A percentile compares a stretch with the other conserved stretches of the same genome.
These are phyloP conservation scores for Hyaloscypha hepaticicola DNA, from an alignment of 495 filamentous ascomycete genomes.

Conservation along the genomic window DNA sequence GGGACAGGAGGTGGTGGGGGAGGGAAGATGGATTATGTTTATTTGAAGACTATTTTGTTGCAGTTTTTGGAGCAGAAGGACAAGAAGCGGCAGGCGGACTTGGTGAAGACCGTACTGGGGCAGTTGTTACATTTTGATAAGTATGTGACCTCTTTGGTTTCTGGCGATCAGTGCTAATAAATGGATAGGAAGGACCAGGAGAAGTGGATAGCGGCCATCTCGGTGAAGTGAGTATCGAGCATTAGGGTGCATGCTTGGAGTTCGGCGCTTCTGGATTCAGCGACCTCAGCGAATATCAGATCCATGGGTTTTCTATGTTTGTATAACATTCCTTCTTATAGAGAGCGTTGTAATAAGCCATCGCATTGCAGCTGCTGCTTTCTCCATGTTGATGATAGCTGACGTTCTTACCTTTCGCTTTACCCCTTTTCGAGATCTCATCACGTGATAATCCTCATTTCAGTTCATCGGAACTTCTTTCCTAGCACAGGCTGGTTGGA, in stretches of 20 bases:
- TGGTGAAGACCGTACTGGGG: slow-evolving; percentile 81
- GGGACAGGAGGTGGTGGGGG: slow-evolving; percentile 29
- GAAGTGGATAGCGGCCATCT: slow-evolving; percentile 76
- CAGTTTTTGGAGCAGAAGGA: slow-evolving; percentile 96
- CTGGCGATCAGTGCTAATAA: slow-evolving; percentile 15
- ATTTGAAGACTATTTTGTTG: slow-evolving; percentile 91
- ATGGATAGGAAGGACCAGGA: slow-evolving; percentile 72
- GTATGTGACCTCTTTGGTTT: slow-evolving; percentile 49
- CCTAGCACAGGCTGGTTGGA: too few relatives aligned
- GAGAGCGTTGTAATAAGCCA: too few relatives aligned
- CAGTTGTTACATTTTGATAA: slow-evolving; percentile 90
- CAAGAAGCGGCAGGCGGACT: slow-evolving; percentile 82
- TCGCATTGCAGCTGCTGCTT: too few relatives aligned
- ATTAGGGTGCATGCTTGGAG: not conserved
- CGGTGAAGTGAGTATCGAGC: slow-evolving; percentile 19
- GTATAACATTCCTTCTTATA: too few relatives aligned
- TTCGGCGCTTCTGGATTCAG: not conserved
- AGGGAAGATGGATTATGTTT: slow-evolving; percentile 69
- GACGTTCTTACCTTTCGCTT: too few relatives aligned
- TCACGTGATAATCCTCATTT: too few relatives aligned
- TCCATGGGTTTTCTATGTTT: not conserved
- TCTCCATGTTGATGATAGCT: too few relatives aligned
- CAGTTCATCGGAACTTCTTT: too few relatives aligned
- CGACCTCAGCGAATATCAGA: not conserved
- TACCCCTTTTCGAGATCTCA: too few relatives aligned